phyloP scores from a whole-genome alignment of 257 asterid genomes.

The Dorcoceras hygrometricum region DNA sequence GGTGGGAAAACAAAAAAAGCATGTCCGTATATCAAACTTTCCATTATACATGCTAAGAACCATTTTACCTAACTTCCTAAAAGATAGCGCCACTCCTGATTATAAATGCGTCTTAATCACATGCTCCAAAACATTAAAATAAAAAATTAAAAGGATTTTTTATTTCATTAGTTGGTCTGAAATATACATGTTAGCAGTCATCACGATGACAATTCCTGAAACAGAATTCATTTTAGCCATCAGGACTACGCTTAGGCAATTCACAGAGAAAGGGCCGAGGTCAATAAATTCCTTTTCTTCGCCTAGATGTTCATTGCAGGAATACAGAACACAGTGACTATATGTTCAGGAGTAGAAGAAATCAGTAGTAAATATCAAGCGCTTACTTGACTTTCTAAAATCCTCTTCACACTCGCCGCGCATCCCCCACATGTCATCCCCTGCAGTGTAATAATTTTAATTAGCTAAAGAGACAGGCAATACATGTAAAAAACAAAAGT shows the following conservation, averaged over 20 bases:
- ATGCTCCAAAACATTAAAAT: neutral
- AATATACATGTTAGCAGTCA: neutral
- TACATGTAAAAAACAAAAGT: neutral
- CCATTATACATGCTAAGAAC: neutral
- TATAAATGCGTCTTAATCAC: neutral
- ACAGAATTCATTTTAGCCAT: neutral
- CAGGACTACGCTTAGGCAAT: neutral
- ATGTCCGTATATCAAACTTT: neutral
- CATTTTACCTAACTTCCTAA: neutral
- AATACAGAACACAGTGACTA: neutral
- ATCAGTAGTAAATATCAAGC: neutral
- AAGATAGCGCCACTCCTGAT: neutral
- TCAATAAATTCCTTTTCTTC: neutral
- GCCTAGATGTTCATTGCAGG: neutral
- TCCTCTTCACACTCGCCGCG: slow-evolving; percentile 53
- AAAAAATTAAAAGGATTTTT: too few relatives aligned
- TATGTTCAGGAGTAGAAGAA: neutral
- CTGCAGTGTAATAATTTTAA: slow-evolving; percentile 32
- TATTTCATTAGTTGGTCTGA: too few relatives aligned
- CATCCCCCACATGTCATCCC: slow-evolving; percentile 81
- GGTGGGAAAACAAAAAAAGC: neutral
- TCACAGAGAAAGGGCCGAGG: neutral
- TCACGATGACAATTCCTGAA: neutral
- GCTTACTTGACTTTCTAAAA: slow-evolving; percentile 54
- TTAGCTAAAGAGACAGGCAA: neutral